Evolutionary conservation across 2,329 filamentous ascomycete species (phyloP).

Genomic region (Penicillium sp.): DNA sequence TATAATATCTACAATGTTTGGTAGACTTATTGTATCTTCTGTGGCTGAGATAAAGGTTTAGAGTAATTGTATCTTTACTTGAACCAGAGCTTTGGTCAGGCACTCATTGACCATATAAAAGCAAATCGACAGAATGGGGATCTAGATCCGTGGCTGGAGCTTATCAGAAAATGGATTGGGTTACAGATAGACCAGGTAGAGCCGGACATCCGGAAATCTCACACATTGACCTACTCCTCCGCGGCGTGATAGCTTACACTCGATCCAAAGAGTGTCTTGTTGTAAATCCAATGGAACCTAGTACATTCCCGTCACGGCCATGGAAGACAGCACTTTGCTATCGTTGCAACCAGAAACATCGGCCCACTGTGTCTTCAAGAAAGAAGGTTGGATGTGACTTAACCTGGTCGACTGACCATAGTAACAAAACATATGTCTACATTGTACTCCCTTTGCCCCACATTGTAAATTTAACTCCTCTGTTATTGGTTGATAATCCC

Average conservation of each 20-base stretch:
- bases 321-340: neutral
- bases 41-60: neutral
- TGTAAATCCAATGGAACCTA: neutral
- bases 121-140: neutral
- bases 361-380: neutral
- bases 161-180: neutral
- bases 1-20: neutral
- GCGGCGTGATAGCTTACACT: neutral
- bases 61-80: too few species aligned
- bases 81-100: too few species aligned
- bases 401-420: neutral
- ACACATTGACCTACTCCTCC: neutral
- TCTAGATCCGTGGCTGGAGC: neutral
- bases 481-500: neutral
- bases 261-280: neutral
- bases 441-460: neutral
- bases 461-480: neutral
- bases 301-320: neutral
- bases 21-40: too few species aligned
- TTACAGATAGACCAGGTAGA: neutral
- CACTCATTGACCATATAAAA: neutral
- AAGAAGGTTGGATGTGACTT: neutral
- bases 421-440: neutral
- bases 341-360: neutral
- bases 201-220: neutral